These are phyloP conservation scores for Megacollybia marginata DNA, from an alignment of 768 basidiomycete species.

Conservation along the genomic window DNA sequence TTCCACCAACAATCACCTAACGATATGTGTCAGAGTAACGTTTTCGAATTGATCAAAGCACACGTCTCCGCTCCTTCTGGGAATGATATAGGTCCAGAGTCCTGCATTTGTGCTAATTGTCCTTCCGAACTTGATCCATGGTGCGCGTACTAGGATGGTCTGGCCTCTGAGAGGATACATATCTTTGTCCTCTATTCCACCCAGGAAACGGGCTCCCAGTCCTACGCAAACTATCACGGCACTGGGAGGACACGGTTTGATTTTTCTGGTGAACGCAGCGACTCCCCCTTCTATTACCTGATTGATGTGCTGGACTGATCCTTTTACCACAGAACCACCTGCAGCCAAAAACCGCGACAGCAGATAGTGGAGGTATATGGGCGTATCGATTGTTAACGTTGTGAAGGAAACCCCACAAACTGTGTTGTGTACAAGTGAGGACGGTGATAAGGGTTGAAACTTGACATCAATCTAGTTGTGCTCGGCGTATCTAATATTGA, in stretches of 20 bases:
- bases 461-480: neutral
- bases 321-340: slow-evolving; percentile 48
- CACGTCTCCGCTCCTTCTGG: slow-evolving; percentile 41
- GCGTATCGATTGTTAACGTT: slow-evolving; percentile 58
- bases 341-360: slow-evolving; percentile 43
- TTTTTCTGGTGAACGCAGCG: slow-evolving; percentile 9
- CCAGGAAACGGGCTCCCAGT: slow-evolving; percentile 42
- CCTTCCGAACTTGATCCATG: slow-evolving; percentile 24
- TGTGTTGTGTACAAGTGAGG: slow-evolving; percentile 34
- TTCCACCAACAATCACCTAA: slow-evolving; percentile 48
- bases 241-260: slow-evolving; percentile 4
- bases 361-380: slow-evolving; percentile 59
- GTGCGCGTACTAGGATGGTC: slow-evolving; percentile 47
- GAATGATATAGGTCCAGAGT: slow-evolving; percentile 50
- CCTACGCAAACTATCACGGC: slow-evolving; percentile 13
- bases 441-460: slow-evolving; percentile 27
- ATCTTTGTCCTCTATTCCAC: slow-evolving; percentile 53
- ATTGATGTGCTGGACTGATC: slow-evolving; percentile 48
- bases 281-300: slow-evolving; percentile 45
- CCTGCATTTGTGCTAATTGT: slow-evolving; percentile 10
- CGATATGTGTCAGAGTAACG: neutral
- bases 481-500: neutral
- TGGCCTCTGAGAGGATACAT: slow-evolving; percentile 60
- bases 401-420: slow-evolving; percentile 44
- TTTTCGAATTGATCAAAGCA: neutral